Percentiles rank a stretch among this genome's conserved stretches.
Evolutionary conservation across 139 green algal species (phyloP).

Genomic region (Chlamydomonas schloesseri): DNA sequence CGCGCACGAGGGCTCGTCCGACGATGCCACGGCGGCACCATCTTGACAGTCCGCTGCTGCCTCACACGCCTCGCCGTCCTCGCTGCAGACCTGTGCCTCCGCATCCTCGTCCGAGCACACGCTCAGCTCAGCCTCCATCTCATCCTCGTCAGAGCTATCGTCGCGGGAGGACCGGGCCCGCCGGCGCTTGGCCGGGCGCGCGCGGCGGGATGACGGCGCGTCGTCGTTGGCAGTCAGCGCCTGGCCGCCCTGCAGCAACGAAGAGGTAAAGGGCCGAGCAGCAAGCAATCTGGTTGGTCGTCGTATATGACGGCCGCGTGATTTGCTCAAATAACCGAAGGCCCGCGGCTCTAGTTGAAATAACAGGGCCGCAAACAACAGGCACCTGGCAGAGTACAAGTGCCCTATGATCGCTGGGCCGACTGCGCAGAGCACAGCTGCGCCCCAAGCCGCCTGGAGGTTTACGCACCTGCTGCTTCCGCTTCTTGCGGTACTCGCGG

Average conservation of each 20-base stretch:
- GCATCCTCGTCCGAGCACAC: not conserved
- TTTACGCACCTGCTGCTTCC: slow-evolving; percentile 22
- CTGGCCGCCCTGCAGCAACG: slow-evolving; percentile 5
- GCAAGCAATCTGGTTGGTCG: not conserved
- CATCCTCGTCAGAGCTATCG: slow-evolving; percentile 14
- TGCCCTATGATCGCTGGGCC: no score
- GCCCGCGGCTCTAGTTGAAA: not conserved
- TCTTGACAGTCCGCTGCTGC: no score
- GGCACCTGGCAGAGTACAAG: no score
- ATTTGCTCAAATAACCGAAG: no score
- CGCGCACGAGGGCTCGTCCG: not conserved
- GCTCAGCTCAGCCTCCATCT: not conserved
- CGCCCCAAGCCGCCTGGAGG: no score
- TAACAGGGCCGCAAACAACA: no score
- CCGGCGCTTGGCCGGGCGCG: slow-evolving; percentile 1
- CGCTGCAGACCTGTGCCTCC: not conserved
- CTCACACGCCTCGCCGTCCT: not conserved
- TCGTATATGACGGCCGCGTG: no score
- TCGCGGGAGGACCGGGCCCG: not conserved
- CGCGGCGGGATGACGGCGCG: not conserved
- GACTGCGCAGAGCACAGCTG: no score
- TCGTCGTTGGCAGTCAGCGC: slow-evolving; percentile 17
- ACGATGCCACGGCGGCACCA: not conserved
- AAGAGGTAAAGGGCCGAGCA: not conserved
- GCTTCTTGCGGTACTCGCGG: slow-evolving; percentile 43